A percentile compares a stretch with the other conserved stretches of the same genome.
These are phyloP conservation scores for Ilyonectria mors-panacis DNA, from an alignment of 2,329 filamentous ascomycete species.

Conservation along the genomic window DNA sequence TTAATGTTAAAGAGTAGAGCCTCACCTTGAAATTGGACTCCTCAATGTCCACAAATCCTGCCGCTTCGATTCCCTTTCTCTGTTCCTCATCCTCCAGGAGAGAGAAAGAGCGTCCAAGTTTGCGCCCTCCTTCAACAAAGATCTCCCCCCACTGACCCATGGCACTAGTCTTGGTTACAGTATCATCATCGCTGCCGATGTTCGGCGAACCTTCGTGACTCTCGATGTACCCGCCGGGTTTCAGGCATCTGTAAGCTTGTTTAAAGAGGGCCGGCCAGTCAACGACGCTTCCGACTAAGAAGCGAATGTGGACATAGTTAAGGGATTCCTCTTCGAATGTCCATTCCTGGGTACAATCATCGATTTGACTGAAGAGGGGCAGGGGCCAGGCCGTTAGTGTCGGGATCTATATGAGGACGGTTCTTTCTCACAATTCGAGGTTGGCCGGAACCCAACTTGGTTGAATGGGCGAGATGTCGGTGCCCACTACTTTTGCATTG, in stretches of 20 bases:
- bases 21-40: constrained; percentile 7
- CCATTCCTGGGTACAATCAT: constrained; percentile 51
- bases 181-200: constrained; percentile 46
- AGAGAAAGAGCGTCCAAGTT: constrained; percentile 1
- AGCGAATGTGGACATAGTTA: constrained; percentile 72
- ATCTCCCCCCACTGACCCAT: constrained; percentile 42
- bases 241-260: constrained; percentile 65
- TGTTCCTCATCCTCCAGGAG: constrained; percentile 6
- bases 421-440: constrained; percentile 57
- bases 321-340: constrained; percentile 55
- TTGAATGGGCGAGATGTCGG: constrained; percentile 70
- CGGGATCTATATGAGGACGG: background rate
- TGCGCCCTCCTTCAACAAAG: constrained; percentile 39
- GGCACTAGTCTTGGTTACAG: constrained; percentile 42
- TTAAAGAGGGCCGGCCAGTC: constrained; percentile 69
- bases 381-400: background rate
- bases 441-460: constrained; percentile 62
- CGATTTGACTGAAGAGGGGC: constrained; percentile 10
- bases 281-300: constrained; percentile 67
- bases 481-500: constrained; percentile 61
- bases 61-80: constrained; percentile 3
- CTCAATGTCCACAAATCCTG: constrained; percentile 7
- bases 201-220: constrained; percentile 43
- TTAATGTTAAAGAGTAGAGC: background rate
- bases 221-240: constrained; percentile 65